phyloP scores from a whole-genome alignment of 2,329 filamentous ascomycete species.

The Hirsutella rhossiliensis region DNA sequence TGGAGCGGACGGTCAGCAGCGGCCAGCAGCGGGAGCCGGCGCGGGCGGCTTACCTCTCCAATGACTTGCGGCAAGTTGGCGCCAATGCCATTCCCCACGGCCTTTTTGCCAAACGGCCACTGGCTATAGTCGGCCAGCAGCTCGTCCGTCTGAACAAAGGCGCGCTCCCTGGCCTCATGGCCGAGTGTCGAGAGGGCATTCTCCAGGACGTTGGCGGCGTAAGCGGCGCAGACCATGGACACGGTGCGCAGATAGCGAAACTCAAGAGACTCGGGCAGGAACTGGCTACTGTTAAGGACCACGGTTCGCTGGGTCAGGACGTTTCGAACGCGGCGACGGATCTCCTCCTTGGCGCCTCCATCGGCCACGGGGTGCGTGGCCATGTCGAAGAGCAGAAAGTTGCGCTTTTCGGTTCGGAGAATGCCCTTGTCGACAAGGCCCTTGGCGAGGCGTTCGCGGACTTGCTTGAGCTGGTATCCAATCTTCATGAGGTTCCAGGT shows the following conservation, averaged over 20 bases:
- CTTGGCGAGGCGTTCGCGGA: slow-evolving; percentile 92
- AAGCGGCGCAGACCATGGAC: slow-evolving; percentile 93
- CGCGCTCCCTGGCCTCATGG: slow-evolving; percentile 86
- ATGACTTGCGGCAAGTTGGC: slow-evolving; percentile 86
- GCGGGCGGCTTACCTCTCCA: slow-evolving; percentile 44
- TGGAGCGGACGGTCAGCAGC: slow-evolving; percentile 13
- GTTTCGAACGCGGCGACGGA: slow-evolving; percentile 82
- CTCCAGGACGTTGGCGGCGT: slow-evolving; percentile 94
- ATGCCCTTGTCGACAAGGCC: slow-evolving; percentile 98
- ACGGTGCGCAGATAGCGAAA: slow-evolving; percentile 89
- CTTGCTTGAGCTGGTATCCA: slow-evolving; percentile 98
- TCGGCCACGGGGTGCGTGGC: slow-evolving; percentile 96
- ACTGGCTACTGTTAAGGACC: slow-evolving; percentile 74
- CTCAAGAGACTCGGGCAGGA: slow-evolving; percentile 87
- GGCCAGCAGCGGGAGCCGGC: not conserved
- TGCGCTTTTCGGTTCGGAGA: slow-evolving; percentile 95
- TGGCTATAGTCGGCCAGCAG: slow-evolving; percentile 92
- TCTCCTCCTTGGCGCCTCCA: slow-evolving; percentile 93
- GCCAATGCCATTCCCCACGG: slow-evolving; percentile 68
- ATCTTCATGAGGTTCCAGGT: slow-evolving; percentile 99
- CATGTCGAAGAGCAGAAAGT: slow-evolving; percentile 99
- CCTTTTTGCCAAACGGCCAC: slow-evolving; percentile 87
- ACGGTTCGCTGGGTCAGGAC: slow-evolving; percentile 90
- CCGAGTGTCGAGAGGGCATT: slow-evolving; percentile 91
- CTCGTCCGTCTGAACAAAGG: slow-evolving; percentile 95